Conservation (phyloP, 768 basidiomycete genomes). For the Macrolepiota fuliginosa region DNA sequence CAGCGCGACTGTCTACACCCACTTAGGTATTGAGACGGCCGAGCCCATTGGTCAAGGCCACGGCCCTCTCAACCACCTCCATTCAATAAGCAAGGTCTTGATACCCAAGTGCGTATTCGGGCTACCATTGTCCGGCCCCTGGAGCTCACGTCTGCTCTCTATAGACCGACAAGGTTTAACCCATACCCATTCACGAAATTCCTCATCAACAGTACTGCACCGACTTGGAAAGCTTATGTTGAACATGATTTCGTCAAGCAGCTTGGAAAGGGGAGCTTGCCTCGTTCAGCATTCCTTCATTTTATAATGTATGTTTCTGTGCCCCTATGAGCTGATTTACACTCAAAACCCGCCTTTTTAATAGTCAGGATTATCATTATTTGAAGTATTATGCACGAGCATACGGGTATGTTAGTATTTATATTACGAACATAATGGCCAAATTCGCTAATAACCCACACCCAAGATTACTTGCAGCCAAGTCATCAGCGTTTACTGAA, state of each 20-base stretch:
- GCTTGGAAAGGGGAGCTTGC: conserved; percentile 71
- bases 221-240: conserved; percentile 71
- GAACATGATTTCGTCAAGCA: conserved; percentile 82
- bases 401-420: conserved; percentile 49
- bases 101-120: conserved; percentile 44
- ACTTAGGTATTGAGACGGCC: conserved; percentile 71
- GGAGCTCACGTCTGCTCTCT: neutral
- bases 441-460: neutral
- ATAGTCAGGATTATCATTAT: conserved; percentile 82
- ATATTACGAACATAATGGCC: neutral
- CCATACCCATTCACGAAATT: conserved; percentile 68
- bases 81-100: conserved; percentile 44
- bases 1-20: conserved; percentile 68
- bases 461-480: conserved; percentile 72
- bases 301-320: conserved; percentile 69
- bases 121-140: neutral
- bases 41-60: conserved; percentile 66
- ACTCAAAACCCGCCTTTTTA: neutral
- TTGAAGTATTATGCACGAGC: conserved; percentile 83
- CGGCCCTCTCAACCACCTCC: conserved; percentile 87
- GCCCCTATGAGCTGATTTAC: neutral
- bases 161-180: conserved; percentile 54
- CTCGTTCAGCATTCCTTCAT: conserved; percentile 66
- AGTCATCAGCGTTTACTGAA: conserved; percentile 59
- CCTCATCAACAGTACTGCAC: conserved; percentile 55